Evolutionary conservation across 495 filamentous ascomycete species (phyloP), one percentile per base, ranked within the genome.

Genomic region (Clohesyomyces aquaticus): DNA sequence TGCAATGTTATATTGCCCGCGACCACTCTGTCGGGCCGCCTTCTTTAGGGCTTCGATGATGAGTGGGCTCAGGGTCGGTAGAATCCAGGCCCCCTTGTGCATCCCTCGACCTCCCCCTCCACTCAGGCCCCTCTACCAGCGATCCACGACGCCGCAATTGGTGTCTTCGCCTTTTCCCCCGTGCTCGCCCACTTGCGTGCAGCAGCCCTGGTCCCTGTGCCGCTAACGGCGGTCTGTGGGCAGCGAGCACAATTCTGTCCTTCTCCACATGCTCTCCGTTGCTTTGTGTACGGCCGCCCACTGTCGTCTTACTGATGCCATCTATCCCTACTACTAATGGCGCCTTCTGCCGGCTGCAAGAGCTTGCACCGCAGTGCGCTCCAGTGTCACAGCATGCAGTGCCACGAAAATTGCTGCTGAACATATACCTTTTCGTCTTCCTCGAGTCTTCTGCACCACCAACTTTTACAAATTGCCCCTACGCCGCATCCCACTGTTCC

Each of bases 321-420:
- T n/a, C n/a, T 14, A 38, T 63, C 65, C 65, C 65, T 67, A 67
- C 65, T 4, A 16, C 9, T 56, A 18, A 28, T 45, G 53, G 51
- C 32, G 65, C 50, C 49, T 38, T 28, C 53, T 38, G 47, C 54
- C 46, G 21, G 23, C 53, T 55, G 55, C 60, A 59, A 55, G n/a
- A 55, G 50, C 47, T 65, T 32, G 16, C 43, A 38, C 54, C 26
- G 35, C 35, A 32, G 23, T 21, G 21, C 50, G 45, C 56, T 38
- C 65, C 49, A 60, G 61, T 60, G 48, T 51, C 66, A 54, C 67
- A 52, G 38, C 62, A 63, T 70, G 62, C 53, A 32, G 63, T 58
- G 49, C 49, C 57, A 62, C 63, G 55, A 59, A 46, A 53, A 55
- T 46, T 22, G 23, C 49, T 26, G n/a, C 22, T 60, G 50, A 60